These are phyloP conservation scores for Serendipita indica DNA, from an alignment of 768 basidiomycete genomes.

Conservation along the genomic window DNA sequence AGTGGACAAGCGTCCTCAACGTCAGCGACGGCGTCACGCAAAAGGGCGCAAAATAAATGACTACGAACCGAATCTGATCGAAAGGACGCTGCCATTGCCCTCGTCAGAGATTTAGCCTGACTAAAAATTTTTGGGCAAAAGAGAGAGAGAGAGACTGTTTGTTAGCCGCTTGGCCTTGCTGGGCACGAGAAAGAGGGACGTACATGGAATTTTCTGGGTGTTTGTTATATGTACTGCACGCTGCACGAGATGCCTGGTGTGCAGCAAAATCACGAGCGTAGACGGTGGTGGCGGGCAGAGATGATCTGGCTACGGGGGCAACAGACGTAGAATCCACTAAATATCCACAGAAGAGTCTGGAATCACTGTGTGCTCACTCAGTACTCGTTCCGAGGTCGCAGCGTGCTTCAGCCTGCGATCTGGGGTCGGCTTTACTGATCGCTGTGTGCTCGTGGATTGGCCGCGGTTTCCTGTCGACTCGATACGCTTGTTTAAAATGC, in stretches of 20 bases:
- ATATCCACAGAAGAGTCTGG: conserved; percentile 3
- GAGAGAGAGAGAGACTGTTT: background rate
- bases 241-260: too few relatives aligned
- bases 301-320: too few relatives aligned
- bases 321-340: background rate
- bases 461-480: too few relatives aligned
- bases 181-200: too few relatives aligned
- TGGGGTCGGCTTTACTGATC: background rate
- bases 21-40: background rate
- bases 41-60: background rate
- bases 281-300: too few relatives aligned
- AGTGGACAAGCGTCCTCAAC: background rate
- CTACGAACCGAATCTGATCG: conserved; percentile 6
- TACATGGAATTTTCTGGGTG: too few relatives aligned
- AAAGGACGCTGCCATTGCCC: conserved; percentile 1
- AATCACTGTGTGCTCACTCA: too few relatives aligned
- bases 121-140: background rate
- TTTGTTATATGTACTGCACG: too few relatives aligned
- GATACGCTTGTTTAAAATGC: too few relatives aligned
- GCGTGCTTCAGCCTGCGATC: background rate
- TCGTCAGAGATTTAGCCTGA: background rate
- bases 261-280: too few relatives aligned
- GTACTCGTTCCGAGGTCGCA: conserved; percentile 4
- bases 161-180: too few relatives aligned
- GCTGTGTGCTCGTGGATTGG: too few relatives aligned